A percentile compares a stretch with the other conserved stretches of the same genome.
phyloP scores from a whole-genome alignment of 371 early-diverging fungal genomes.

The Saksenaea oblongispora region DNA sequence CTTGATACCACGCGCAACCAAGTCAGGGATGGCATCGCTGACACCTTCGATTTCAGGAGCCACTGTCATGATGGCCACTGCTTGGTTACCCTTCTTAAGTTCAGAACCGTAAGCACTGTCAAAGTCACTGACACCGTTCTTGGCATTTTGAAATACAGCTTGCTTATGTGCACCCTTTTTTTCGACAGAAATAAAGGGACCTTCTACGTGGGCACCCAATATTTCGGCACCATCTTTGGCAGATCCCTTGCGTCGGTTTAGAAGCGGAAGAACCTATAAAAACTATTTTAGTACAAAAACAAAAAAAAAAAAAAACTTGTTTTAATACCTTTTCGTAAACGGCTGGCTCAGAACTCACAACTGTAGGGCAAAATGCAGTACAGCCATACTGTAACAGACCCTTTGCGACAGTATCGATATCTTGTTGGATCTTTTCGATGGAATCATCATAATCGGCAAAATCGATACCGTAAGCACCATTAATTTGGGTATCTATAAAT shows the following conservation, averaged over 20 bases:
- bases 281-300: not conserved
- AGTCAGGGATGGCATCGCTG: conserved; percentile 63
- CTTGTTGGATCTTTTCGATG: conserved; percentile 42
- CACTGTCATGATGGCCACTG: conserved; percentile 69
- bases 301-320: not conserved
- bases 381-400: conserved; percentile 75
- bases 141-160: conserved; percentile 62
- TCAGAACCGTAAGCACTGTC: conserved; percentile 71
- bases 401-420: conserved; percentile 65
- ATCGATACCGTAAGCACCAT: conserved; percentile 80
- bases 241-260: conserved; percentile 67
- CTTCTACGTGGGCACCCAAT: conserved; percentile 79
- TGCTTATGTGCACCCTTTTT: conserved; percentile 81
- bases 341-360: conserved; percentile 72
- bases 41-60: conserved; percentile 80
- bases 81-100: conserved; percentile 23
- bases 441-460: conserved; percentile 60
- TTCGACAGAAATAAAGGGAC: conserved; percentile 67
- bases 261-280: conserved; percentile 58
- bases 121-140: conserved; percentile 69
- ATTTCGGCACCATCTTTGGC: conserved; percentile 68
- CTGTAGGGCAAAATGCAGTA: conserved; percentile 79
- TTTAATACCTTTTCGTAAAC: conserved; percentile 66
- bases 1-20: conserved; percentile 60
- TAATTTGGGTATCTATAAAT: conserved; percentile 79